These are phyloP conservation scores for Trichosporon coremiiforme DNA, from an alignment of 1,284 basidiomycete species.

Conservation along the genomic window DNA sequence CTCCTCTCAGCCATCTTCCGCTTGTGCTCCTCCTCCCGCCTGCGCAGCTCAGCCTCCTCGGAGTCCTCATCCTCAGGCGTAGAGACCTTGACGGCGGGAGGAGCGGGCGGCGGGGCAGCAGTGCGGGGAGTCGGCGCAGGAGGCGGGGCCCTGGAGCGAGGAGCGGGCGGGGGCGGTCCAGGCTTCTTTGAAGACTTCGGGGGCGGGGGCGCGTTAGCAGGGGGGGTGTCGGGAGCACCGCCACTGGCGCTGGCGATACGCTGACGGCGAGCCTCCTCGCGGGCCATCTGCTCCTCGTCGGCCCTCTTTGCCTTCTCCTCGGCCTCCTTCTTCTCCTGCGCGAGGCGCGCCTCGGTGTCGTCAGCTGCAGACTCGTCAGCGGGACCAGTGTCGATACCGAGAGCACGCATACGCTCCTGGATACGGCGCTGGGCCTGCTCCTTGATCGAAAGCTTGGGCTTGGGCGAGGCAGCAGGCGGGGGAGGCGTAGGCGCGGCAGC, in stretches of 20 bases:
- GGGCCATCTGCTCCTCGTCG: slow-evolving; percentile 74
- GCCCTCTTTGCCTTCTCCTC: slow-evolving; percentile 75
- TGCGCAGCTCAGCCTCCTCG: slow-evolving; percentile 67
- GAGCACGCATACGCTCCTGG: slow-evolving; percentile 80
- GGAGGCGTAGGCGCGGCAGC: slow-evolving; percentile 55
- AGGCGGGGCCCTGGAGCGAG: slow-evolving; percentile 31
- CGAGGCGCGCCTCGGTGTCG: slow-evolving; percentile 76
- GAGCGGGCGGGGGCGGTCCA: slow-evolving; percentile 47
- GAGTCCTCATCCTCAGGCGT: slow-evolving; percentile 59
- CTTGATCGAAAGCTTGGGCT: slow-evolving; percentile 71
- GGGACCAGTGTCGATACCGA: slow-evolving; percentile 70
- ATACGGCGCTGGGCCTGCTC: slow-evolving; percentile 82
- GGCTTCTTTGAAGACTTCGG: slow-evolving; percentile 45
- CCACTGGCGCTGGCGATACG: slow-evolving; percentile 67
- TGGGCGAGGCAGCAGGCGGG: slow-evolving; percentile 60
- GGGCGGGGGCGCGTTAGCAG: slow-evolving; percentile 42
- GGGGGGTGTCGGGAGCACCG: slow-evolving; percentile 38
- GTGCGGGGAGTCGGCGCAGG: slow-evolving; percentile 29
- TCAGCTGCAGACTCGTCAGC: slow-evolving; percentile 65
- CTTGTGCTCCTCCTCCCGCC: slow-evolving; percentile 66
- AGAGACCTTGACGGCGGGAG: slow-evolving; percentile 50
- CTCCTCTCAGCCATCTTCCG: slow-evolving; percentile 69
- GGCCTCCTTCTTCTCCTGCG: slow-evolving; percentile 79
- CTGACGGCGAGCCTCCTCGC: slow-evolving; percentile 69
- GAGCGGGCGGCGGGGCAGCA: slow-evolving; percentile 38